Conservation (phyloP, 2,329 filamentous ascomycete genomes). For the Neopestalotiopsis sp. region DNA sequence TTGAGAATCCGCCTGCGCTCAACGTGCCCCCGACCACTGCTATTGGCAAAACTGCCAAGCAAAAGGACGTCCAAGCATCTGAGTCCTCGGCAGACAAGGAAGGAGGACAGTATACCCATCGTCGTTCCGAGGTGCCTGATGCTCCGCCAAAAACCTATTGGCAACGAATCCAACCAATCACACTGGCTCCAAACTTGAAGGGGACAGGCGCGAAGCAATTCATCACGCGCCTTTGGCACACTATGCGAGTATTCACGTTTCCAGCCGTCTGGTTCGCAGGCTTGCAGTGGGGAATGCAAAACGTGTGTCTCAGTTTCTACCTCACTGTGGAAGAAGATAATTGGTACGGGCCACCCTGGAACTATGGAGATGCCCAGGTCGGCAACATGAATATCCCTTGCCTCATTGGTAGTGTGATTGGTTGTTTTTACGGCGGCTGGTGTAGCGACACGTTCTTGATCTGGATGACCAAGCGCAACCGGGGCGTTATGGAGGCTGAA, state of each 20-base stretch:
- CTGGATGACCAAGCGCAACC: conserved; percentile 59
- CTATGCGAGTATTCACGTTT: conserved; percentile 61
- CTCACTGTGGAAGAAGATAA: conserved; percentile 62
- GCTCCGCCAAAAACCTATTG: conserved; percentile 53
- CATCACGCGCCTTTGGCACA: conserved; percentile 56
- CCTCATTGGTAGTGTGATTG: conserved; percentile 60
- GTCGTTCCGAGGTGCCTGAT: conserved; percentile 12
- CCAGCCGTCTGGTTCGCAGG: conserved; percentile 63
- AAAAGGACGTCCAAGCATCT: neutral
- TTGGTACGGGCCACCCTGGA: conserved; percentile 58
- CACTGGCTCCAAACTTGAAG: conserved; percentile 57
- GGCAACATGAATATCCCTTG: conserved; percentile 64
- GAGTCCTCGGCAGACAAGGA: neutral
- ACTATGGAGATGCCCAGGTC: conserved; percentile 56
- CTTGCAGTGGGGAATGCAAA: conserved; percentile 64
- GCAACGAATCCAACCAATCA: conserved; percentile 61
- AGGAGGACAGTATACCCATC: neutral
- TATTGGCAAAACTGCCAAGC: neutral
- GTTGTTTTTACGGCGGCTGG: conserved; percentile 62
- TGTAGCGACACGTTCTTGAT: conserved; percentile 60
- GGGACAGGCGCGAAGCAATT: conserved; percentile 62
- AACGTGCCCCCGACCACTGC: neutral
- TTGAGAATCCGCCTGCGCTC: neutral
- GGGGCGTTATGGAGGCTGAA: conserved; percentile 59
- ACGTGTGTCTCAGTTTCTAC: conserved; percentile 66